phyloP scores from a whole-genome alignment of 768 basidiomycete genomes.

The Chalciporus sphaerocephalus region DNA sequence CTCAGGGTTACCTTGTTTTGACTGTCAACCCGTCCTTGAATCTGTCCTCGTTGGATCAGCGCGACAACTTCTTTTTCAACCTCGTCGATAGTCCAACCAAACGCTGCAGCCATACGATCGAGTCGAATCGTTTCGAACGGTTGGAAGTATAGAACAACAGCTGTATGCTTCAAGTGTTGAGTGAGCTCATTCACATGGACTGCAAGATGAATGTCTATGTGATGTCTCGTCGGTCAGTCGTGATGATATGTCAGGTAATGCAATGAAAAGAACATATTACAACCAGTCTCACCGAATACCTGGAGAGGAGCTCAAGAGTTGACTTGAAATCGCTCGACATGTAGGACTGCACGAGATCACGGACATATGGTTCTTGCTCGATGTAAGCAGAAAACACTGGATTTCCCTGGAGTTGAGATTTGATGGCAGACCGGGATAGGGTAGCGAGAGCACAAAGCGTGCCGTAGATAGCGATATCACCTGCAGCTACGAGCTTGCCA shows the following conservation, averaged over 20 bases:
- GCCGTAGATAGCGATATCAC: constrained; percentile 85
- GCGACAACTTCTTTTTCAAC: constrained; percentile 70
- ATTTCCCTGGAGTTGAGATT: constrained; percentile 62
- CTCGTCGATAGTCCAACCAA: constrained; percentile 73
- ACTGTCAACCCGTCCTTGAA: constrained; percentile 83
- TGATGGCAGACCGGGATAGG: constrained; percentile 65
- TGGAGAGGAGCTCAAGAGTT: constrained; percentile 68
- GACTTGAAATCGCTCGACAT: constrained; percentile 83
- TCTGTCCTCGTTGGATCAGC: constrained; percentile 72
- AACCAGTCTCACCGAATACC: constrained; percentile 56
- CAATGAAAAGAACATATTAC: background rate
- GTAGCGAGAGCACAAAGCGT: constrained; percentile 81
- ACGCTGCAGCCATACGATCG: constrained; percentile 79
- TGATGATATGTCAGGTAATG: background rate
- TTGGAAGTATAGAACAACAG: constrained; percentile 83
- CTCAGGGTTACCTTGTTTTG: constrained; percentile 67
- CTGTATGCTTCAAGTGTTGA: constrained; percentile 67
- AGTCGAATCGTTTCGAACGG: constrained; percentile 85
- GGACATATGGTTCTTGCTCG: constrained; percentile 81
- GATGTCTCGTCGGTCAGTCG: constrained; percentile 64
- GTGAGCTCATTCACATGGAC: constrained; percentile 63
- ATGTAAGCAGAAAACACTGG: constrained; percentile 69
- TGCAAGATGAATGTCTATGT: constrained; percentile 72
- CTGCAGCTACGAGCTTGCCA: constrained; percentile 72
- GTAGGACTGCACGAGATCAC: constrained; percentile 83